Base-by-base conservation (phyloP, 495 filamentous ascomycete genomes). In the Xylaria flabelliformis region DNA sequence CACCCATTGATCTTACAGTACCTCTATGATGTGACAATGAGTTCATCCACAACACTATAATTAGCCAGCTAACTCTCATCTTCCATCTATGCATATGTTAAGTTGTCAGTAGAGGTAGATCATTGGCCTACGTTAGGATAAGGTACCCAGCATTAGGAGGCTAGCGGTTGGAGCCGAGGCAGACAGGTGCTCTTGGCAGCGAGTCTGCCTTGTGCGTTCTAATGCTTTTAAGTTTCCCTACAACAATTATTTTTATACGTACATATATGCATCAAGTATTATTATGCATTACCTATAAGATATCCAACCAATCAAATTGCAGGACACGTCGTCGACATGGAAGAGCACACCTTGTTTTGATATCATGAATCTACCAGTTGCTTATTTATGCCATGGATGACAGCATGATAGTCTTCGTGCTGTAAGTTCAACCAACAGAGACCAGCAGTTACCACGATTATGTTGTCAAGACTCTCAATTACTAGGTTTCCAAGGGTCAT, bases 381-480 rank as follows among this genome's bases (percentile, higher is more conserved):
- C 39, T 9, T 42, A 42, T 12, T 42, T 42, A 42, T 42, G 10
- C 2, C 39, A 9, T 13, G 8, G 12, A 42, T 42, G n/a, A 51
- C 50, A 51, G n/a, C n/a, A 24, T 12, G 21, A 51, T 7, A 12
- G 21, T 24, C 21, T 24, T 21, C 10, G 19, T 53, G 12, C 9
- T 13, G 21, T 1, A 10, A 10, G 32, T 59, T 36, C 34, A 9
- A 59, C 55, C 12, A 19, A 12, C 55, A 8, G 29, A n/a, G 32
- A 26, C 24, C 6, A 34, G 26, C 21, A n/a, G 1, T 26, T 34
- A 26, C 15, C 26, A n/a, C 46, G 9, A 39, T 15, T 15, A 10
- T 56, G 48, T 24, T 53, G n/a, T 51, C 12, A n/a, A 51, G 64
- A 41, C 29, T 51, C 44, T 65, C 42, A 24, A 21, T 56, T 72